Evolutionary conservation across 1,284 basidiomycete genomes (phyloP).

Genomic region (Fomitiporia mediterranea): DNA sequence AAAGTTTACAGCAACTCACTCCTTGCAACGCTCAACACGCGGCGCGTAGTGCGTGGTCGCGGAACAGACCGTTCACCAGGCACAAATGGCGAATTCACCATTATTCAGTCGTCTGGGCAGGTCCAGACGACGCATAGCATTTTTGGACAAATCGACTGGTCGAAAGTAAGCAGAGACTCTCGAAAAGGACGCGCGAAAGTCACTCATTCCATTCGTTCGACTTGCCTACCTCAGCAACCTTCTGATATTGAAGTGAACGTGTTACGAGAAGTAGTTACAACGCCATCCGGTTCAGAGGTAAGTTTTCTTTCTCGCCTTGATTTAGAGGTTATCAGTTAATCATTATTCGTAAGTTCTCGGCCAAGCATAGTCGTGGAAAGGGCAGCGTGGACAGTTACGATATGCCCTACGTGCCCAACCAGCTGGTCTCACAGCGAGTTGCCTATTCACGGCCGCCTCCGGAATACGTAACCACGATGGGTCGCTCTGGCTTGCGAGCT

Average conservation of each 20-base stretch:
- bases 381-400: background rate
- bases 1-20: conserved; percentile 66
- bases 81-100: conserved; percentile 28
- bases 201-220: background rate
- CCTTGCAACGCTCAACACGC: conserved; percentile 59
- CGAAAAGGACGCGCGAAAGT: no score
- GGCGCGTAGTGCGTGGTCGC: conserved; percentile 39
- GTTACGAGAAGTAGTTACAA: conserved; percentile 7
- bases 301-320: no score
- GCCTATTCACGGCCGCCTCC: background rate
- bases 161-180: conserved; percentile 1
- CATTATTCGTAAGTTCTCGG: no score
- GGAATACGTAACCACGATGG: background rate
- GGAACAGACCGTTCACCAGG: conserved; percentile 40
- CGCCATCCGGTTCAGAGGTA: background rate
- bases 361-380: background rate
- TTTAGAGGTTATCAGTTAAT: no score
- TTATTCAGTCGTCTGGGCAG: conserved; percentile 9
- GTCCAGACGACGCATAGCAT: conserved; percentile 17
- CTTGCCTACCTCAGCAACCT: conserved; percentile 3
- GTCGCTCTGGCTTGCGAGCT: background rate
- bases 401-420: background rate
- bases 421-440: background rate
- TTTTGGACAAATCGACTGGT: conserved; percentile 17
- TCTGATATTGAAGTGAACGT: conserved; percentile 18